These are phyloP conservation scores for Leccinum subtestaceum DNA, from an alignment of 768 basidiomycete species.

Conservation along the genomic window DNA sequence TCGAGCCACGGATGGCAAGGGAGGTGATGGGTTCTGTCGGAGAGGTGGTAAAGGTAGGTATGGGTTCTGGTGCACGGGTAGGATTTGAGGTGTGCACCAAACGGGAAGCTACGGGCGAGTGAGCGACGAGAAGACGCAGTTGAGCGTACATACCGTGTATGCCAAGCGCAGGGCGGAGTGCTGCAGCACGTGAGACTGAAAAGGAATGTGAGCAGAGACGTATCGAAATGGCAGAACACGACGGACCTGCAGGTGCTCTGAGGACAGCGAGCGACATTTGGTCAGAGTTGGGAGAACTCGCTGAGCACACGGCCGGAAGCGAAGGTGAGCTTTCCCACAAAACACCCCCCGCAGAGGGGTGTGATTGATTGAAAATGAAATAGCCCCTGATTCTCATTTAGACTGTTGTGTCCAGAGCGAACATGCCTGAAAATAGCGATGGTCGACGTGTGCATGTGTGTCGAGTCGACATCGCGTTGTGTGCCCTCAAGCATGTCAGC, in stretches of 20 bases:
- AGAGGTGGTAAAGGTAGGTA: slow-evolving; percentile 43
- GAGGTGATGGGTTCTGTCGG: slow-evolving; percentile 58
- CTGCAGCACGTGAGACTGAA: slow-evolving; percentile 36
- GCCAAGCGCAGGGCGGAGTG: slow-evolving; percentile 44
- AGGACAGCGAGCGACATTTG: slow-evolving; percentile 45
- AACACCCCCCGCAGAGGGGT: slow-evolving; percentile 15
- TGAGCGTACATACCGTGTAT: slow-evolving; percentile 36
- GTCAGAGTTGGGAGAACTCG: background rate
- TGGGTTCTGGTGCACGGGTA: slow-evolving; percentile 38
- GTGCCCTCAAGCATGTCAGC: background rate
- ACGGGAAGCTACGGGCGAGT: slow-evolving; percentile 42
- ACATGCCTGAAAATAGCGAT: background rate
- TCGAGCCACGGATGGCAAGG: slow-evolving; percentile 75
- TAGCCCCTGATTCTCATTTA: slow-evolving; percentile 13
- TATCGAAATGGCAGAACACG: slow-evolving; percentile 28
- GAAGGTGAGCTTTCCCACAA: slow-evolving; percentile 10
- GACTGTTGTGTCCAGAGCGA: background rate
- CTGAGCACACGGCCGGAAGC: background rate
- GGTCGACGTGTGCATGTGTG: background rate
- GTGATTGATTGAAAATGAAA: background rate
- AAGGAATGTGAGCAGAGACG: slow-evolving; percentile 22
- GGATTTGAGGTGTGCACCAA: slow-evolving; percentile 54
- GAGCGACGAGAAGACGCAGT: slow-evolving; percentile 10
- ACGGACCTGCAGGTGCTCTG: slow-evolving; percentile 33
- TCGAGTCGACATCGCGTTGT: background rate